Conservation (phyloP, 352 stramenopile genomes). For the Aphanomyces astaci region DNA sequence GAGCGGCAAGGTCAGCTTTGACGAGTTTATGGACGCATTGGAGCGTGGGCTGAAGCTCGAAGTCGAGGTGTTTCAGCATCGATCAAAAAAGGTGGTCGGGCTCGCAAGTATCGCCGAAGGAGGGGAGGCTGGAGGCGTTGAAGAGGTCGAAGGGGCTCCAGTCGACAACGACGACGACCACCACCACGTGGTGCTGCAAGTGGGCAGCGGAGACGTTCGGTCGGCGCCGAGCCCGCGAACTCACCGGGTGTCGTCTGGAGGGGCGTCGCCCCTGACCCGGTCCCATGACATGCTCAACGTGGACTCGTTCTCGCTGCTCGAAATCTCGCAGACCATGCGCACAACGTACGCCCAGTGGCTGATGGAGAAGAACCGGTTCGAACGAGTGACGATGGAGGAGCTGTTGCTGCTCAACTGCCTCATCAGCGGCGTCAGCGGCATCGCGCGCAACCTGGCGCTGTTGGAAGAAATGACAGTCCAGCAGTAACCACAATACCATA, state of each 20-base stretch:
- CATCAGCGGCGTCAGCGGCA: constrained; percentile 64
- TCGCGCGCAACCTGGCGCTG: constrained; percentile 57
- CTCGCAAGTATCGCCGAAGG: no score
- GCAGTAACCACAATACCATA: no score
- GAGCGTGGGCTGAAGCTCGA: constrained; percentile 70
- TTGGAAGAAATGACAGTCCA: constrained; percentile 55
- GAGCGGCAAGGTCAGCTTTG: constrained; percentile 67
- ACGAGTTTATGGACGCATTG: constrained; percentile 71
- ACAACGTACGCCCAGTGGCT: constrained; percentile 72
- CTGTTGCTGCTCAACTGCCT: constrained; percentile 76
- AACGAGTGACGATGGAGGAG: constrained; percentile 74
- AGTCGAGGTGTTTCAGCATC: constrained; percentile 60
- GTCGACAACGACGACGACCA: no score
- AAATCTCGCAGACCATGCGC: constrained; percentile 68
- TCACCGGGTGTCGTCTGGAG: no score
- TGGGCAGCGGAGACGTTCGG: no score
- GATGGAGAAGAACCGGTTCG: constrained; percentile 63
- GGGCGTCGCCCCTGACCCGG: no score
- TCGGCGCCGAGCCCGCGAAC: no score
- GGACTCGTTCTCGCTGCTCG: constrained; percentile 61
- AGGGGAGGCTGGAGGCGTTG: no score
- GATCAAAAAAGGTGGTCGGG: no score
- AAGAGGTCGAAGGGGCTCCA: no score
- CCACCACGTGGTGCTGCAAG: no score
- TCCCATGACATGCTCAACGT: constrained; percentile 78